A percentile compares a stretch with the other conserved stretches of the same genome.
phyloP scores from a whole-genome alignment of 2,329 filamentous ascomycete species.

The Phaeophleospora eucalypticola region DNA sequence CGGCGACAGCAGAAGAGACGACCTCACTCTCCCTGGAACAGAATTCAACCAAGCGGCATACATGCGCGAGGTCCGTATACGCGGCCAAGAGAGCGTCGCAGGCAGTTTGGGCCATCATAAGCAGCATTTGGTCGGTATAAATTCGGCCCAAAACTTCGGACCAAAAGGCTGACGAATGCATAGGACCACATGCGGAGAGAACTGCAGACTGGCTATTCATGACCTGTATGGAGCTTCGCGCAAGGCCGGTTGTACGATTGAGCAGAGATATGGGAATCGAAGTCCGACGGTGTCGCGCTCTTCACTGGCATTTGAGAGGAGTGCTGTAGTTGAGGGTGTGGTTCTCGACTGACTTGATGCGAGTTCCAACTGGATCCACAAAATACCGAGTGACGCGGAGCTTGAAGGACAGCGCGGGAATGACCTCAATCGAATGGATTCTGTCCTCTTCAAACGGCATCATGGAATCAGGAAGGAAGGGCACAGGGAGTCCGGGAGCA shows the following conservation, averaged over 20 bases:
- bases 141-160: not conserved
- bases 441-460: constrained; percentile 13
- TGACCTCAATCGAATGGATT: constrained; percentile 16
- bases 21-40: not conserved
- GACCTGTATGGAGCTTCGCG: not conserved
- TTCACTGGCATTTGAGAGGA: too few relatives aligned
- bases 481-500: too few relatives aligned
- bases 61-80: constrained; percentile 28
- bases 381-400: constrained; percentile 14
- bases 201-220: not conserved
- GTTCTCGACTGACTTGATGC: constrained; percentile 8
- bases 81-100: constrained; percentile 19
- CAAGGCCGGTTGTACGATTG: not conserved
- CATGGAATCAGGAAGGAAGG: too few relatives aligned
- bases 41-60: constrained; percentile 25
- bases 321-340: too few relatives aligned
- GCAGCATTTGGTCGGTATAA: constrained; percentile 9
- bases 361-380: constrained; percentile 3
- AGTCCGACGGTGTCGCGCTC: not conserved
- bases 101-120: constrained; percentile 10
- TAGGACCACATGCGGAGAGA: not conserved
- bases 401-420: constrained; percentile 12
- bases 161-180: not conserved
- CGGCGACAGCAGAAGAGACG: not conserved
- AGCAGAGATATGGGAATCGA: not conserved